Evolutionary conservation across 139 green algal species (phyloP).

Genomic region (Bryopsis sp.): DNA sequence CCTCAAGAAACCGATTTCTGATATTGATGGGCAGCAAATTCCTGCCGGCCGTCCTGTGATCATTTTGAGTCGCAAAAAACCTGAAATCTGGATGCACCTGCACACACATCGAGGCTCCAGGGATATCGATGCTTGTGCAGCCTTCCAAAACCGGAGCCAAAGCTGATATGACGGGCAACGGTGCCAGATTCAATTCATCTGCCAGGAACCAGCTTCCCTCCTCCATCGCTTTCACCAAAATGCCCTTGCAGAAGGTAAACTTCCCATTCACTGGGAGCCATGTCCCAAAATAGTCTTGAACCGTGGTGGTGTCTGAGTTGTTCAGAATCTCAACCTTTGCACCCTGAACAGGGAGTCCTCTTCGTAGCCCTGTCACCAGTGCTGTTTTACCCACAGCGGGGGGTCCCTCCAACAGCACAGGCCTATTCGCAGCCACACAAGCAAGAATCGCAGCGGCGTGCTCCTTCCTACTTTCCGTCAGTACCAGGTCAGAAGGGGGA

Average conservation of each 20-base stretch:
- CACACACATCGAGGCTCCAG: constrained; percentile 19
- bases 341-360: too few relatives aligned
- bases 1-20: constrained; percentile 29
- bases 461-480: constrained; percentile 15
- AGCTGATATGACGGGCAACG: constrained; percentile 19
- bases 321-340: not conserved
- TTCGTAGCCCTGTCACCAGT: not conserved
- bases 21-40: constrained; percentile 27
- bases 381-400: constrained; percentile 20
- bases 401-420: constrained; percentile 30
- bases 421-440: constrained; percentile 15
- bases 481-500: constrained; percentile 18
- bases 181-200: constrained; percentile 35
- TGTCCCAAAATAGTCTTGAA: constrained; percentile 35
- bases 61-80: constrained; percentile 36
- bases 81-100: constrained; percentile 21
- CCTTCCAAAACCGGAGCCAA: constrained; percentile 33
- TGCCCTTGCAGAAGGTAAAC: constrained; percentile 24
- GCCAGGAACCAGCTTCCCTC: constrained; percentile 26
- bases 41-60: constrained; percentile 1
- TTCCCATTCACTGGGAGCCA: constrained; percentile 22
- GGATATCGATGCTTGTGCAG: constrained; percentile 17
- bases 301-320: constrained; percentile 3
- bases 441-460: constrained; percentile 12
- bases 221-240: constrained; percentile 23